These are phyloP conservation scores for Yamadazyma atmosphaerica DNA, from an alignment of 1,139 yeast genomes.

Conservation along the genomic window DNA sequence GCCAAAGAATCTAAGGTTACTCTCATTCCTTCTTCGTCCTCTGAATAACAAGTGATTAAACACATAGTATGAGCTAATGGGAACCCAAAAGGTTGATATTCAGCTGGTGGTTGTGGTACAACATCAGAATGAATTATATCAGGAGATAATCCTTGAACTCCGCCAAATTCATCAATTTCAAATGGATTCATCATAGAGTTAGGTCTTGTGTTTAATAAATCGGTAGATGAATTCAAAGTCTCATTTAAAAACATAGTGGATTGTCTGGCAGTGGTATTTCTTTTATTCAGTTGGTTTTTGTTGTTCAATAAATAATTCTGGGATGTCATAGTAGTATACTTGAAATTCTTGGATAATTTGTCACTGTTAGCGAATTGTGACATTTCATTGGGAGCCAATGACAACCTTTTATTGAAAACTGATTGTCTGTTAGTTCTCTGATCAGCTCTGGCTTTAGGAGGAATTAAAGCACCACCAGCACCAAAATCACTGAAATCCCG, in stretches of 20 bases:
- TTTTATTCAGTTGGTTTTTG: slow-evolving; percentile 14
- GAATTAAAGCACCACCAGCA: slow-evolving; percentile 63
- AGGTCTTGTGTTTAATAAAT: slow-evolving; percentile 33
- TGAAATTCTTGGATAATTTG: slow-evolving; percentile 41
- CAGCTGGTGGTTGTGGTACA: slow-evolving; percentile 85
- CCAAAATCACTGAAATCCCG: neutral
- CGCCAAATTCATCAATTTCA: slow-evolving; percentile 39
- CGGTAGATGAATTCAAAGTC: slow-evolving; percentile 33
- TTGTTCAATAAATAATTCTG: slow-evolving; percentile 47
- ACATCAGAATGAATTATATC: slow-evolving; percentile 72
- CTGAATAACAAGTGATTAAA: slow-evolving; percentile 93
- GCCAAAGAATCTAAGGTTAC: slow-evolving; percentile 89
- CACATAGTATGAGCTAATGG: slow-evolving; percentile 85
- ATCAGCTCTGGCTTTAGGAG: slow-evolving; percentile 51
- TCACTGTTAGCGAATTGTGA: slow-evolving; percentile 40
- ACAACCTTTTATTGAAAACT: slow-evolving; percentile 40
- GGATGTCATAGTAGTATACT: slow-evolving; percentile 58
- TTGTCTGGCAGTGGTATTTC: slow-evolving; percentile 11
- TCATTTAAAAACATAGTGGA: slow-evolving; percentile 34
- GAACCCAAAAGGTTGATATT: slow-evolving; percentile 81
- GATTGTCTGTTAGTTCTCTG: slow-evolving; percentile 49
- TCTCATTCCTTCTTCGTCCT: slow-evolving; percentile 81
- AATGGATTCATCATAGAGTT: slow-evolving; percentile 39
- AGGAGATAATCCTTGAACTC: slow-evolving; percentile 58
- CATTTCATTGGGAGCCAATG: slow-evolving; percentile 44